Base-by-base conservation (phyloP, 805 yeast genomes). In the Starmerella cellae region DNA sequence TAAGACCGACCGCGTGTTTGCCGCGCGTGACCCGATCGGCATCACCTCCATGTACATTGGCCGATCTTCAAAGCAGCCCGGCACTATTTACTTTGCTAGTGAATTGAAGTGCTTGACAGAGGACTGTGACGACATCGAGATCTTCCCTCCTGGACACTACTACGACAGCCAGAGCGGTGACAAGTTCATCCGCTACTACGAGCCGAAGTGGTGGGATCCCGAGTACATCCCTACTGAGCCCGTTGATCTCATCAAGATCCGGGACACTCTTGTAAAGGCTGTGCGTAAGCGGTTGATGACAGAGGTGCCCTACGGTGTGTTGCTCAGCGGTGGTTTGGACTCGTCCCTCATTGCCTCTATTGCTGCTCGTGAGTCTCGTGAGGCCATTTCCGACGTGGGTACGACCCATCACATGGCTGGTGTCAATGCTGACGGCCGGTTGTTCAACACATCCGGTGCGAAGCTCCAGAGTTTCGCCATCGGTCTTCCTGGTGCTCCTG, bases 221-320 rank as follows among this genome's bases (percentile, higher is more conserved):
- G 49, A 68, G 41, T 70, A 70, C 60, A 71, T 82, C 50, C 95
- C 98, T 53, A 62, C 79, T 33, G 71, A 73, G 46, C 83, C 78
- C 35, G 82, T 80, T 36, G 94, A 88, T 61, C 75, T 69, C 60
- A 74, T 61, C 57, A 55, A 66, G 46, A 73, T 91, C 48, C 79
- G 95, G 64, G 80, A 78, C 57, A 63, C 82, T 38, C 73, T 91
- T 61, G 98, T 91, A 65, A 68, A 80, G 67, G 85, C 98, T 38
- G 99, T 91, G 43, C 81, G 98, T 72, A 91, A 91, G 82, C 81
- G 98, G 73, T 74, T 91, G 58, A 91, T 91, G 99, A 91, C 97
- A 43, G 99, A 91, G 70, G 99, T 91, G 48, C 97, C 99, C 43
- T 91, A 83, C 64, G 99, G 99, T 69, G 99, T 91, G 37, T 70